Evolutionary conservation across 768 basidiomycete genomes (phyloP).

Genomic region (Tremella fuciformis): DNA sequence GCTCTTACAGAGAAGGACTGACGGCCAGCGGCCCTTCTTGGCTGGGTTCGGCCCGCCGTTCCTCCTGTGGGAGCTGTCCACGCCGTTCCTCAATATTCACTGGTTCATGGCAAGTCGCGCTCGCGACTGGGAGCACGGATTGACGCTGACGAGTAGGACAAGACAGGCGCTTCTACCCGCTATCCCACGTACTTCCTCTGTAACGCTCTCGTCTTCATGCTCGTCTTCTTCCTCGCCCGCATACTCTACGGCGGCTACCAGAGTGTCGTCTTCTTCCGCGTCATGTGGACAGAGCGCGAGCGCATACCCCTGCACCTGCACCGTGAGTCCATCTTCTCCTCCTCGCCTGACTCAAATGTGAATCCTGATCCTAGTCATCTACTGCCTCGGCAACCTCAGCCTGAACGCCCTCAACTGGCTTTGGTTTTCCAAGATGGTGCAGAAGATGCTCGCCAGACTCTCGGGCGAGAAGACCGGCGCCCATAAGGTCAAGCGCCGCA

Average conservation of each 20-base stretch:
- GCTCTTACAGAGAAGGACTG: too few relatives aligned
- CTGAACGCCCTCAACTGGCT: slow-evolving; percentile 69
- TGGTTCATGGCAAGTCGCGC: slow-evolving; percentile 58
- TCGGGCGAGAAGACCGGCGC: slow-evolving; percentile 17
- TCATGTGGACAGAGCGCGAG: slow-evolving; percentile 60
- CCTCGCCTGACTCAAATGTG: not conserved
- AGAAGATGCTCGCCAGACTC: slow-evolving; percentile 34
- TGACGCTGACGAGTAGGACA: slow-evolving; percentile 25
- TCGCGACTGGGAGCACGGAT: too few relatives aligned
- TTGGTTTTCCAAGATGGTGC: slow-evolving; percentile 49
- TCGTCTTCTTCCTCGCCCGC: slow-evolving; percentile 67
- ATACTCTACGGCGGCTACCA: slow-evolving; percentile 64
- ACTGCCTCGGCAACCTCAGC: slow-evolving; percentile 62
- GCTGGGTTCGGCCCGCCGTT: slow-evolving; percentile 75
- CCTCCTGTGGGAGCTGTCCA: slow-evolving; percentile 79
- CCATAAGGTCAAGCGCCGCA: not conserved
- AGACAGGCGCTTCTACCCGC: slow-evolving; percentile 63
- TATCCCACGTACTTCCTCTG: slow-evolving; percentile 64
- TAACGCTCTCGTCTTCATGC: slow-evolving; percentile 68
- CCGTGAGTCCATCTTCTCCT: slow-evolving; percentile 9
- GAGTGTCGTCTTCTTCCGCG: slow-evolving; percentile 65
- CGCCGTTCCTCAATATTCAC: slow-evolving; percentile 81
- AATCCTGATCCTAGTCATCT: slow-evolving; percentile 54
- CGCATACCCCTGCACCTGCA: slow-evolving; percentile 56
- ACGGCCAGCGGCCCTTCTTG: slow-evolving; percentile 61